These are phyloP conservation scores for Sclerotinia glacialis DNA, from an alignment of 2,329 filamentous ascomycete species.

Conservation along the genomic window DNA sequence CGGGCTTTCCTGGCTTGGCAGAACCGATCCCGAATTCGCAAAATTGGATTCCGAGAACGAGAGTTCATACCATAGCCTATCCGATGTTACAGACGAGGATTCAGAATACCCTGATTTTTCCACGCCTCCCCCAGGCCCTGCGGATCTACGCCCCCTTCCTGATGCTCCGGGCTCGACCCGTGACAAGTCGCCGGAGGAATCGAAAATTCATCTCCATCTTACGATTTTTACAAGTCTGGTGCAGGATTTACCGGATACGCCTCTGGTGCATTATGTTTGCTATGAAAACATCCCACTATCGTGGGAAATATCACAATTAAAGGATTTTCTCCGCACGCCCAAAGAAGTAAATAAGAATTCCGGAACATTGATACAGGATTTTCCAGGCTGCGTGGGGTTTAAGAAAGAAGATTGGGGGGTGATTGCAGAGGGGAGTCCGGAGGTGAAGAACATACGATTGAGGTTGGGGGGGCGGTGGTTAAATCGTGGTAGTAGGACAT, in stretches of 20 bases:
- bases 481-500: neutral
- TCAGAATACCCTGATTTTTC: neutral
- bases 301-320: neutral
- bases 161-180: too few species aligned
- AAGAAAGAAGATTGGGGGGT: neutral
- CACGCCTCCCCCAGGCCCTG: too few species aligned
- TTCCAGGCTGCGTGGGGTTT: neutral
- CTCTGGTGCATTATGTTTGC: neutral
- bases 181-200: neutral
- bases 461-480: constrained; percentile 1
- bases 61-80: too few species aligned
- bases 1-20: neutral
- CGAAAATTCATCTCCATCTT: neutral
- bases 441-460: neutral
- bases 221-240: neutral
- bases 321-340: neutral
- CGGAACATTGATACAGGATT: neutral
- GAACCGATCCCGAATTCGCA: too few species aligned
- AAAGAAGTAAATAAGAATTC: too few species aligned
- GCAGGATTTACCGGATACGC: neutral
- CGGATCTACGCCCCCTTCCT: neutral
- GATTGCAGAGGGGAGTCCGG: neutral
- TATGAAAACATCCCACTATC: neutral
- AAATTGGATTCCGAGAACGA: too few species aligned
- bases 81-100: neutral